phyloP scores from a whole-genome alignment of 192 early-diverging fungal species.

The Dissophora globulifera region DNA sequence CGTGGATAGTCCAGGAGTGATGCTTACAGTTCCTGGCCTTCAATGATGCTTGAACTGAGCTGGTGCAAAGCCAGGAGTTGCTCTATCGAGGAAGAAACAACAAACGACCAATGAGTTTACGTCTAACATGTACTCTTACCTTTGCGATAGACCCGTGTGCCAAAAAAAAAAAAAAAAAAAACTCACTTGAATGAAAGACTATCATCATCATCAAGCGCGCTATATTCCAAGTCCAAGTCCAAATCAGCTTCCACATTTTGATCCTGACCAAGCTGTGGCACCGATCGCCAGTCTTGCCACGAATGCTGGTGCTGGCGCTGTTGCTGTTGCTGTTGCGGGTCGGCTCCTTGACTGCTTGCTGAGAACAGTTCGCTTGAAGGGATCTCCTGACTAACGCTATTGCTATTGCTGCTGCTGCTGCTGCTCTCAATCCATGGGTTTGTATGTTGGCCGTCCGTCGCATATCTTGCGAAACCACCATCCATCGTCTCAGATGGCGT shows the following conservation, averaged over 20 bases:
- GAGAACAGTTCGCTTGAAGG: no score
- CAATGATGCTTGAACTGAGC: conserved; percentile 18
- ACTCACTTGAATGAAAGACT: conserved; percentile 30
- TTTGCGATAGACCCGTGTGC: no score
- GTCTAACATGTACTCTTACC: no score
- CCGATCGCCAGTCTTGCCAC: conserved; percentile 26
- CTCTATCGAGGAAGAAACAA: conserved; percentile 4
- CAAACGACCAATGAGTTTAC: neutral
- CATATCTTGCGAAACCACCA: conserved; percentile 40
- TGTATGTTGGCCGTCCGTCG: neutral
- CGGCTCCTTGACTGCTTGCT: no score
- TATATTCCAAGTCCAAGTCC: conserved; percentile 15
- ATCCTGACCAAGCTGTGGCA: neutral
- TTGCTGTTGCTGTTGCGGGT: no score
- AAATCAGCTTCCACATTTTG: no score
- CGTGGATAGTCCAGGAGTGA: no score
- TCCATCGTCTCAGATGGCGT: neutral
- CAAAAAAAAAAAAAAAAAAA: neutral
- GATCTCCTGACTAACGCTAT: neutral
- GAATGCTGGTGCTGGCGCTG: neutral
- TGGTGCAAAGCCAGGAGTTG: conserved; percentile 41
- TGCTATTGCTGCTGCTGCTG: neutral
- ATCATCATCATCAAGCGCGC: neutral
- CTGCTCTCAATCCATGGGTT: neutral
- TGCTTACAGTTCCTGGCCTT: no score